Conservation (phyloP, 2,329 filamentous ascomycete genomes). For the Colletotrichum sublineola region DNA sequence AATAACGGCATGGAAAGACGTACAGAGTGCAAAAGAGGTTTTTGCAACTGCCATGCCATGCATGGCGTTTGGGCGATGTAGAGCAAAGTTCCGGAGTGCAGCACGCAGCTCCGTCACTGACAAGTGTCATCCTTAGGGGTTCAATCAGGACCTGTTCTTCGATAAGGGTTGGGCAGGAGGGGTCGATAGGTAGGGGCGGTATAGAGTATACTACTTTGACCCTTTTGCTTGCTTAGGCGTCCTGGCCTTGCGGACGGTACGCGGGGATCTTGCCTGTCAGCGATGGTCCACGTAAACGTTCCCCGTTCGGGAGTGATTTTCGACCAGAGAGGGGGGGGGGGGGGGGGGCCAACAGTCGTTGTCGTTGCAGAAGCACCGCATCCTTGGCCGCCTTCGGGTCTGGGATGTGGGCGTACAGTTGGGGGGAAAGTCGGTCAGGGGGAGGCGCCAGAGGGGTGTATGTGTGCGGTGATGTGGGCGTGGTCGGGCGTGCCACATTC, state of each 20-base stretch:
- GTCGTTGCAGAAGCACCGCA: slow-evolving; percentile 6
- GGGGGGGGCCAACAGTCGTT: neutral
- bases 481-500: slow-evolving; percentile 18
- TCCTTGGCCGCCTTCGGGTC: slow-evolving; percentile 5
- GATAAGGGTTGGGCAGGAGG: neutral
- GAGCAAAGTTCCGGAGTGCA: slow-evolving; percentile 29
- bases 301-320: slow-evolving; percentile 13
- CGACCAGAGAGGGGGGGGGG: neutral
- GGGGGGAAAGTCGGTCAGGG: slow-evolving; percentile 22
- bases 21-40: slow-evolving; percentile 5
- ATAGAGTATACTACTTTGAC: neutral
- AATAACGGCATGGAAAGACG: neutral
- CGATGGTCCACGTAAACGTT: slow-evolving; percentile 20
- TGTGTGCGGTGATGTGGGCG: slow-evolving; percentile 13
- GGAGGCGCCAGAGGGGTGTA: neutral
- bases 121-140: slow-evolving; percentile 21
- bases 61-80: slow-evolving; percentile 19
- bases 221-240: neutral
- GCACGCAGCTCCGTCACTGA: slow-evolving; percentile 7
- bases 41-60: slow-evolving; percentile 8
- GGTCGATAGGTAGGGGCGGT: neutral
- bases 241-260: slow-evolving; percentile 3
- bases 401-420: neutral
- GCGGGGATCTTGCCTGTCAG: slow-evolving; percentile 30
- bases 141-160: slow-evolving; percentile 17